These are phyloP conservation scores for Conringia planisiliqua DNA, from an alignment of 345 rosid species.

Conservation along the genomic window DNA sequence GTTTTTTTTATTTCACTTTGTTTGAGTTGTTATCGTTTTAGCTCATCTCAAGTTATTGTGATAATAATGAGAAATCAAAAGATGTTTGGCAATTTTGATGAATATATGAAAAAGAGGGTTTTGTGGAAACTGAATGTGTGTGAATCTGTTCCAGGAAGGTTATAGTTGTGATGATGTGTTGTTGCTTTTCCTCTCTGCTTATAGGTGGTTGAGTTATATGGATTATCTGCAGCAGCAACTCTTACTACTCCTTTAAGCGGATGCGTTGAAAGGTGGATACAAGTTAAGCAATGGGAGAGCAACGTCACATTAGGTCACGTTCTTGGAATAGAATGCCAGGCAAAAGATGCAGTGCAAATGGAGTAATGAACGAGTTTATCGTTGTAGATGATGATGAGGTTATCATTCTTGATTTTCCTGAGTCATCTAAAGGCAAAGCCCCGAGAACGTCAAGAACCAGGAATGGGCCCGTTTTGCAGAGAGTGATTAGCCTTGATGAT, in stretches of 20 bases:
- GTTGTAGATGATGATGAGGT: slow-evolving; percentile 69
- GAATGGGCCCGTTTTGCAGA: slow-evolving; percentile 32
- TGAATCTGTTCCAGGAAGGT: neutral
- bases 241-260: neutral
- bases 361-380: slow-evolving; percentile 45
- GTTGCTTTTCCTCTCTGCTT: neutral
- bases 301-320: slow-evolving; percentile 37
- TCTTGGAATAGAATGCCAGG: slow-evolving; percentile 38
- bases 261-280: neutral
- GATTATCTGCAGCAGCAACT: neutral
- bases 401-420: slow-evolving; percentile 56
- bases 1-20: neutral
- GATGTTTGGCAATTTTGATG: neutral
- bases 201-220: slow-evolving; percentile 7
- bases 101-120: neutral
- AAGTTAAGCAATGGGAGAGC: slow-evolving; percentile 37
- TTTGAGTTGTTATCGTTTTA: neutral
- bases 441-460: slow-evolving; percentile 32
- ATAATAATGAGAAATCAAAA: neutral
- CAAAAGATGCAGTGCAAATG: slow-evolving; percentile 35
- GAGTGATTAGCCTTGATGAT: slow-evolving; percentile 67
- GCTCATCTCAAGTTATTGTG: neutral
- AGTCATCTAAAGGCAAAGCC: slow-evolving; percentile 42
- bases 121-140: neutral
- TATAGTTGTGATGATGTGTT: neutral